Base-by-base conservation (phyloP, 2,329 filamentous ascomycete species). In the Arthrinium puccinioides region DNA sequence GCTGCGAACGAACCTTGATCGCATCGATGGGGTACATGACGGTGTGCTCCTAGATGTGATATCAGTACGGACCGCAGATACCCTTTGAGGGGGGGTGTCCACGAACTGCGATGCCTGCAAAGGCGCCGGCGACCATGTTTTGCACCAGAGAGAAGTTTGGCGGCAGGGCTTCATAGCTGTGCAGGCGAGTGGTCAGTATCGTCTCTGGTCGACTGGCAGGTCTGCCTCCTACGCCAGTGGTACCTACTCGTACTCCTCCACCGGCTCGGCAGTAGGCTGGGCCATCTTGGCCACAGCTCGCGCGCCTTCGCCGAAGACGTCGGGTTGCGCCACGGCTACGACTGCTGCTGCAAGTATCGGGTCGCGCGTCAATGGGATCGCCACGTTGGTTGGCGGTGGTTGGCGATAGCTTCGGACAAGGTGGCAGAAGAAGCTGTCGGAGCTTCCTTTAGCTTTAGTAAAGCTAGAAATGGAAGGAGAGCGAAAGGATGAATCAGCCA, bases 11-110 rank as follows among this genome's bases (percentile, higher is more conserved):
- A 50, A 96, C 92, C 84, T 98, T 98, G 59, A 98, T 84, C 50
- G 94, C 79, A 68, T 98, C 92, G 57, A 98, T 85, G 15, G 92
- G 92, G 60, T 98, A 98, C 92, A 98, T 97, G 54, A 95, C 89
- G 42, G 90, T 94, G 64, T 97, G 90, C 69, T 97, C 90, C 89
- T 96, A 16, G 19, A 37, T 37, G 51, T 43, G 51, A 24, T 47
- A 48, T 43, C 31, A 24, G 26, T 27, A 8, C 13, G 25, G 25
- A 4, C 13, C 13, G 10, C 25, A 14, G 25, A 11, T 2, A 14
- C 13, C 6, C 25, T 11, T 5, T 6, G 13, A 27, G 25, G 15
- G 25, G 15, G 11, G 34, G 28, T 24, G 15, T 21, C 21, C 18
- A 57, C 82, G 52, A 80, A 94, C 87, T 54, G 89, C 87, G 66